These are phyloP conservation scores for Erucastrum elatum DNA, from an alignment of 345 rosid genomes.

Conservation along the genomic window DNA sequence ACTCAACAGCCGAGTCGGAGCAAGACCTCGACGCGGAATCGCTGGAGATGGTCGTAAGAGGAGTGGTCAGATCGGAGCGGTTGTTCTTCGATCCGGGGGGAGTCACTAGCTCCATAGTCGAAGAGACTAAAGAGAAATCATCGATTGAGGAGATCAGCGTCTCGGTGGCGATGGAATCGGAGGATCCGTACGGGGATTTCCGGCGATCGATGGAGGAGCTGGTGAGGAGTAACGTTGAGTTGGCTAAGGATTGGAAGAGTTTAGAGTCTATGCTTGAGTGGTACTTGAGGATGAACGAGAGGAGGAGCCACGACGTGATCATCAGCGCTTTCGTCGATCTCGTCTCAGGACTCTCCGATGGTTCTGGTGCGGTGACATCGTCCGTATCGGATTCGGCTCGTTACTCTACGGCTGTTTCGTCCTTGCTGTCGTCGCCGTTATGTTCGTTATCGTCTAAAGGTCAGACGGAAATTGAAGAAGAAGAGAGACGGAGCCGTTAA, in stretches of 20 bases:
- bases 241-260: slow-evolving; percentile 65
- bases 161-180: slow-evolving; percentile 74
- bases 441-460: slow-evolving; percentile 18
- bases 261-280: slow-evolving; percentile 76
- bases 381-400: slow-evolving; percentile 29
- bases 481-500: slow-evolving; percentile 37
- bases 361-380: slow-evolving; percentile 11
- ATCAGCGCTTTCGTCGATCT: slow-evolving; percentile 83
- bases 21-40: slow-evolving; percentile 40
- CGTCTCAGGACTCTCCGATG: slow-evolving; percentile 42
- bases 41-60: slow-evolving; percentile 59
- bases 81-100: slow-evolving; percentile 76
- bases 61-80: slow-evolving; percentile 65
- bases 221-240: slow-evolving; percentile 63
- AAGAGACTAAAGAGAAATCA: slow-evolving; percentile 20
- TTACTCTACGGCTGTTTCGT: slow-evolving; percentile 39
- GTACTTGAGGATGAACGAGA: slow-evolving; percentile 79
- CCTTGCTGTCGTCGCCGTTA: slow-evolving; percentile 38
- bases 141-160: slow-evolving; percentile 52
- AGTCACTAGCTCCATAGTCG: slow-evolving; percentile 65
- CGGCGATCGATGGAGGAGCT: slow-evolving; percentile 92
- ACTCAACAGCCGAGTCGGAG: slow-evolving; percentile 39
- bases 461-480: slow-evolving; percentile 40
- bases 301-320: slow-evolving; percentile 68
- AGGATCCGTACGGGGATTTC: slow-evolving; percentile 78